Base-by-base conservation (phyloP, 495 filamentous ascomycete genomes). In the Amniculicola lignicola region DNA sequence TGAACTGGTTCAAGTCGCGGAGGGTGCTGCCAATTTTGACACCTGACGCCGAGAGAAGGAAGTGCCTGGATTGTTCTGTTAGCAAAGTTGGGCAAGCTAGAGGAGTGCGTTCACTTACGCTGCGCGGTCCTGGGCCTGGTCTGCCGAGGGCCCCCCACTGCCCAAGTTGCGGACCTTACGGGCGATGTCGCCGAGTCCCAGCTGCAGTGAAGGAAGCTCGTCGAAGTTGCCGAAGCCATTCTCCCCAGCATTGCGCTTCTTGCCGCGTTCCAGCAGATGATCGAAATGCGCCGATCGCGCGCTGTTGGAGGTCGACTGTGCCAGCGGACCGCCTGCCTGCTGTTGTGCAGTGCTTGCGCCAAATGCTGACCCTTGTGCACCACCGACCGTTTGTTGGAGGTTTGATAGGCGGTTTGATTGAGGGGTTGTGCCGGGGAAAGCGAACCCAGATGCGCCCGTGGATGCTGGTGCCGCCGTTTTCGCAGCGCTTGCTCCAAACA, bases 1-100 rank as follows among this genome's bases (percentile, higher is more conserved):
- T 74, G 24, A 84, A 70, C 16, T 75, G 74, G 51, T 86, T 85
- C 18, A 95, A 79, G 67, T 95, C 90, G 57, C 84, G 82, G 18
- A 91, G 77, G 4, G 90, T 84, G 48, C 83, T 77, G 2, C 85
- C 86, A 7, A 87, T 85, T 48, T 88, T 85, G 14, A 95, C 81
- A 10, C 90, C 90, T n/a, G 90, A 95, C 14, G 86, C 89, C 28
- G 89, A 87, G 29, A 96, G 84, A 37, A 96, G 78, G 71, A 91
- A 94, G 59, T 91, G 89, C 45, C 79, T 81, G 45, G 50, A 51
- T 21, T 11, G 14, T 1, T 27, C 29, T 36, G 38, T 53, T 22
- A 42, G 39, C 14, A 38, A 25, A 40, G 14, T 24, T n/a, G n/a
- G n/a, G n/a, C n/a, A n/a, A n/a, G n/a, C n/a, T n/a, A n/a, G n/a